Base-by-base conservation (phyloP, 2,329 filamentous ascomycete species). In the Fusarium anguioides region DNA sequence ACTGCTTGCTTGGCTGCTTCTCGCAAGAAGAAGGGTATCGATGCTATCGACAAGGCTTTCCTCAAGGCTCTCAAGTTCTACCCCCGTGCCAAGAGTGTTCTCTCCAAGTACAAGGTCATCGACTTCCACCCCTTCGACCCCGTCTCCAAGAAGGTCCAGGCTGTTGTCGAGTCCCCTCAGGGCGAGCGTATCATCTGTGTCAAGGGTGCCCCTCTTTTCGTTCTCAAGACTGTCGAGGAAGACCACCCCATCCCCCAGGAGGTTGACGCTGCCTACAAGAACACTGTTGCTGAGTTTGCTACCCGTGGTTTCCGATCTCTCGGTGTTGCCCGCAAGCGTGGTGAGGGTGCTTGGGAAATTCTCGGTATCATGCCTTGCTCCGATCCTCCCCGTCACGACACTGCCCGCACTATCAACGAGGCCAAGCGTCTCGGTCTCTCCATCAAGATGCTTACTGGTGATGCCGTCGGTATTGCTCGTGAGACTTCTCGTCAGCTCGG, bases 391-490 rank as follows among this genome's bases (percentile, higher is more conserved):
- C 92, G 94, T 76, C 89, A 96, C 83, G 93, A 97, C 76, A 97
- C 94, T 72, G 92, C 90, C 74, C 92, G 92, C 79, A 97, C 94
- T 64, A 92, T 97, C 82, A 91, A 92, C 79, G 93, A 97, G 81
- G 93, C 93, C 75, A 95, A 96, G 86, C 86, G 84, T 68, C 88
- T 97, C 60, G 93, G 93, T 84, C 85, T 97, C 64, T 94, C 91
- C 72, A 94, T 97, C 82, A 97, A 97, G 87, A 97, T 97, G 93
- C 87, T 97, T 82, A 97, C 94, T 81, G 93, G 93, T 86, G 93
- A 97, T 78, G 93, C 94, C 71, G 93, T 97, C 77, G 94, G 93
- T 80, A 97, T 97, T 78, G 93, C 93, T 73, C 90, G 92, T 83
- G 93, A 97, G 81, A 96, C 93, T 72, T 96, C 93, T 53, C 92